A percentile compares a stretch with the other conserved stretches of the same genome.
Evolutionary conservation across 306 rosid genomes (phyloP).

Genomic region (Carpinus fangiana): DNA sequence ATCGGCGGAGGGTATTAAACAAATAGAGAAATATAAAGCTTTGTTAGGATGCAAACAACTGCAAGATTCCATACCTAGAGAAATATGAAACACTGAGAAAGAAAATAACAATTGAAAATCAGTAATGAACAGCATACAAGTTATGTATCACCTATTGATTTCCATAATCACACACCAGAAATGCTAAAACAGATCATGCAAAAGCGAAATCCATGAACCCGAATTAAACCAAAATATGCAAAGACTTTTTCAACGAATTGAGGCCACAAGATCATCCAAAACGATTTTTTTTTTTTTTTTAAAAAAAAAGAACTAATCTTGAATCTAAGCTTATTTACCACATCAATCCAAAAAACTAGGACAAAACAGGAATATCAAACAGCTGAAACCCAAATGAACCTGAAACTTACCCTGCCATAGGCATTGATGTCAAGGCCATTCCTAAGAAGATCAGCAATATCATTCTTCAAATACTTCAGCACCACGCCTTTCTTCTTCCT

Average conservation of each 20-base stretch:
- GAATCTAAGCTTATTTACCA: background rate
- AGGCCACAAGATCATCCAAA: background rate
- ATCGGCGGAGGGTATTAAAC: background rate
- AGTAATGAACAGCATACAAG: background rate
- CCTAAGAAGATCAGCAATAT: slow-evolving; percentile 63
- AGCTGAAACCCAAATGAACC: slow-evolving; percentile 5
- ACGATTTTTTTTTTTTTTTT: too few species aligned
- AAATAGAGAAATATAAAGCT: background rate
- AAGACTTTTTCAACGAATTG: background rate
- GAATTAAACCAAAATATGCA: background rate
- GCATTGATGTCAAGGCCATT: slow-evolving; percentile 57
- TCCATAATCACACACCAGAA: background rate
- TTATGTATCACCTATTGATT: background rate
- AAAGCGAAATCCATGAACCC: background rate
- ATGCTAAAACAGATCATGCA: background rate
- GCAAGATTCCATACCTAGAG: background rate
- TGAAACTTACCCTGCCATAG: slow-evolving; percentile 57
- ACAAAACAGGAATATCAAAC: background rate
- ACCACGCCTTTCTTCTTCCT: slow-evolving; percentile 53
- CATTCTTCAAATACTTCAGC: slow-evolving; percentile 57
- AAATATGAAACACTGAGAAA: background rate
- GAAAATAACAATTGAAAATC: background rate
- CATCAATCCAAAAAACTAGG: background rate
- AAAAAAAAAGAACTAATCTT: background rate
- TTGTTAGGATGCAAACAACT: background rate